Percentiles rank a stretch among this genome's conserved stretches.
phyloP scores from a whole-genome alignment of 169 alveolate genomes.

The Plasmodium gaboni region DNA sequence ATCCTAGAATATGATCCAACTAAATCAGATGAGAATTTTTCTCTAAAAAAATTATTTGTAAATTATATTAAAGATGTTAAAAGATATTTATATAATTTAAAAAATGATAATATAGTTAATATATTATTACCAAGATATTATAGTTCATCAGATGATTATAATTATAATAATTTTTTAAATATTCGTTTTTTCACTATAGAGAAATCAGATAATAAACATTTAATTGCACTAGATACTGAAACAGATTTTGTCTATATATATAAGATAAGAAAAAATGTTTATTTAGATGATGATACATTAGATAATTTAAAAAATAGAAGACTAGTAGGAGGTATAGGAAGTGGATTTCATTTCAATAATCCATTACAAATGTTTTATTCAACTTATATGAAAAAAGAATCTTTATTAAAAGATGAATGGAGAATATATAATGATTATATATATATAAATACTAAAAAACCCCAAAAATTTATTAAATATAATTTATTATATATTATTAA shows the following conservation, averaged over 20 bases:
- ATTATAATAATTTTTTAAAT: constrained; percentile 44
- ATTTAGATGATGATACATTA: constrained; percentile 53
- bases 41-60: constrained; percentile 24
- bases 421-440: constrained; percentile 67
- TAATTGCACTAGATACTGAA: constrained; percentile 68
- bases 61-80: constrained; percentile 68
- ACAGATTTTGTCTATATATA: constrained; percentile 68
- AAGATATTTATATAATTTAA: constrained; percentile 47
- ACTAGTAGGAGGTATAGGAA: not conserved
- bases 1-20: not conserved
- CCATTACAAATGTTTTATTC: constrained; percentile 35
- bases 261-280: constrained; percentile 67
- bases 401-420: constrained; percentile 62
- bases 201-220: constrained; percentile 62
- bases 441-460: constrained; percentile 62
- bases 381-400: constrained; percentile 35
- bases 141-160: constrained; percentile 57
- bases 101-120: constrained; percentile 55
- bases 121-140: constrained; percentile 68
- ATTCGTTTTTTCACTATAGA: constrained; percentile 70
- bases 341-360: not conserved
- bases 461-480: constrained; percentile 37
- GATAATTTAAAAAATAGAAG: constrained; percentile 35
- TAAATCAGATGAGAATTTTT: constrained; percentile 22
- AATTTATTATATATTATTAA: constrained; percentile 57